phyloP scores from a whole-genome alignment of 23 red algal genomes.

The Pyropia haitanensis region DNA sequence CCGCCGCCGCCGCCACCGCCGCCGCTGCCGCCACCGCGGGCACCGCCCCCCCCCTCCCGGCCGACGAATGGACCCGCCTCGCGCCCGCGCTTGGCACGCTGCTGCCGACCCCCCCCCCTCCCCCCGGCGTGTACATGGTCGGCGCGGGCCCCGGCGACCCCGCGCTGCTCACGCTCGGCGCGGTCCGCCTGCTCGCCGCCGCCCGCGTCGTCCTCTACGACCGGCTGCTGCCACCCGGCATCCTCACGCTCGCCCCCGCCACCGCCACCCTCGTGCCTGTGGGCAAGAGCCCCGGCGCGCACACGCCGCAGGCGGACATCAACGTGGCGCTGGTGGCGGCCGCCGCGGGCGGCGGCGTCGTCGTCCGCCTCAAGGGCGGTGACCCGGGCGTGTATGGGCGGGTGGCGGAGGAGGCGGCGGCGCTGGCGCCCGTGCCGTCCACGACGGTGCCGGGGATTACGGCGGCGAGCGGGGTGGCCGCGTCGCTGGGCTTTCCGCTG shows the following conservation, averaged over 20 bases:
- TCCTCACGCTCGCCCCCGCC: constrained; percentile 16
- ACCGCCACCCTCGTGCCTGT: constrained; percentile 44
- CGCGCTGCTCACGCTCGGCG: constrained; percentile 48
- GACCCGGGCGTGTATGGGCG: constrained; percentile 86
- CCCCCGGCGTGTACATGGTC: constrained; percentile 58
- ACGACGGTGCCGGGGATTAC: constrained; percentile 56
- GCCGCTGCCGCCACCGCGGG: too few relatives aligned
- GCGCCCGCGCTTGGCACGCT: too few relatives aligned
- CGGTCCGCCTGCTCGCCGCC: constrained; percentile 46
- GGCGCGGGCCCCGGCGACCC: constrained; percentile 83
- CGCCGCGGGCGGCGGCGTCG: constrained; percentile 10
- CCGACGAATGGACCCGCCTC: too few relatives aligned
- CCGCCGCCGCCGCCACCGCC: too few relatives aligned
- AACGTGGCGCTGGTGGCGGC: constrained; percentile 21
- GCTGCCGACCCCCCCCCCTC: background rate
- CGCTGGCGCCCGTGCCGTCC: constrained; percentile 16
- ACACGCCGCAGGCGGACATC: constrained; percentile 63
- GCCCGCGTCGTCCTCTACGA: constrained; percentile 94
- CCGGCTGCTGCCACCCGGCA: constrained; percentile 37
- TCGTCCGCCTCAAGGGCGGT: constrained; percentile 85
- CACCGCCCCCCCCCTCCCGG: too few relatives aligned
- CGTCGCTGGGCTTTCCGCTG: constrained; percentile 44
- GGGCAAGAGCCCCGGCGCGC: constrained; percentile 39
- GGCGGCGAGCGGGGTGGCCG: constrained; percentile 44
- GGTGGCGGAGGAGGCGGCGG: constrained; percentile 57